These are phyloP conservation scores for Xylaria curta DNA, from an alignment of 495 filamentous ascomycete species.

Conservation along the genomic window DNA sequence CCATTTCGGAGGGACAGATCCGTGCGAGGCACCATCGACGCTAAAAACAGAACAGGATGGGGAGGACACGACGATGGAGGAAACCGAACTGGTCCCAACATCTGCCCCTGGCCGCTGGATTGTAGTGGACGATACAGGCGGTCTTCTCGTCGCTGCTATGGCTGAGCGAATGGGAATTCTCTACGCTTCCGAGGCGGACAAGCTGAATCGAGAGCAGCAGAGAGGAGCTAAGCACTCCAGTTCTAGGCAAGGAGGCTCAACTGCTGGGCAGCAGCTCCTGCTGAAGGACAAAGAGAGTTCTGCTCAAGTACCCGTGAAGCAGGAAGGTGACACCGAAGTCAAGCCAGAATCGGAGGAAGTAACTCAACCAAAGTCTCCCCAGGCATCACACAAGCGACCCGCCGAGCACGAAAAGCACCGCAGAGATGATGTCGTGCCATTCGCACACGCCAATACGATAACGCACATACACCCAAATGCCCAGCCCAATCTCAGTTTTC, in stretches of 20 bases:
- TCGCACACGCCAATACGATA: conserved; percentile 76
- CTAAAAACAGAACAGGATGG: conserved; percentile 32
- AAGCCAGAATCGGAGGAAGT: background rate
- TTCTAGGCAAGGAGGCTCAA: background rate
- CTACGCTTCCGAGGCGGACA: conserved; percentile 51
- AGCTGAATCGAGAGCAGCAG: conserved; percentile 27
- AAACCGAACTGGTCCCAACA: conserved; percentile 27
- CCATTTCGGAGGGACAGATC: conserved; percentile 52
- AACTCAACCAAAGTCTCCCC: background rate
- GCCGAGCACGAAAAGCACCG: conserved; percentile 5
- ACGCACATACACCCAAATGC: conserved; percentile 86
- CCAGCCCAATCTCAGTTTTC: conserved; percentile 84
- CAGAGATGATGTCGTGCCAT: conserved; percentile 48
- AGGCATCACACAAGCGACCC: conserved; percentile 13
- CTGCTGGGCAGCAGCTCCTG: conserved; percentile 16
- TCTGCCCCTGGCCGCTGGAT: conserved; percentile 65
- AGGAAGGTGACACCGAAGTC: background rate
- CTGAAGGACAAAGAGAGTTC: conserved; percentile 24
- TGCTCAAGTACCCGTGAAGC: conserved; percentile 3
- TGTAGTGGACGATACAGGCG: conserved; percentile 88
- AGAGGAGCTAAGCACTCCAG: background rate
- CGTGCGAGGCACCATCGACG: conserved; percentile 33
- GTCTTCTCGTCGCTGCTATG: conserved; percentile 83
- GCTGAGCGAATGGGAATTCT: conserved; percentile 93
- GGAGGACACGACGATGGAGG: conserved; percentile 38